phyloP scores from a whole-genome alignment of 2,329 filamentous ascomycete genomes.

The Fusarium longipes region DNA sequence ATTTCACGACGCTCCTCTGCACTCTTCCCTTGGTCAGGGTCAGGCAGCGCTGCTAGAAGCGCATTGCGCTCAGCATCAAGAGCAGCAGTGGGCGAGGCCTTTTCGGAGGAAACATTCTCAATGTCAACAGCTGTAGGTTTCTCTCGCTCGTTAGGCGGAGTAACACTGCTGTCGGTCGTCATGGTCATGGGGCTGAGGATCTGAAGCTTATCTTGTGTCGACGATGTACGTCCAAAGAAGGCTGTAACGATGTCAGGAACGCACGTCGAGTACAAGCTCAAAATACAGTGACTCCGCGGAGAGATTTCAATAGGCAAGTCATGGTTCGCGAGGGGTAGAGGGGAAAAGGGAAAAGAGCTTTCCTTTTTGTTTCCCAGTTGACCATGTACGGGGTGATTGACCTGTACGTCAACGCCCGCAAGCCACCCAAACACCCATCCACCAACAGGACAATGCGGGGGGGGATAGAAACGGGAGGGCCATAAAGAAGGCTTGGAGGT shows the following conservation, averaged over 20 bases:
- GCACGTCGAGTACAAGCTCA: neutral
- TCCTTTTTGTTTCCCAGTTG: constrained; percentile 25
- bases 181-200: constrained; percentile 24
- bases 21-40: constrained; percentile 67
- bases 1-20: constrained; percentile 69
- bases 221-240: neutral
- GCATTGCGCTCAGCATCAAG: constrained; percentile 47
- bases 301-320: neutral
- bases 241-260: neutral
- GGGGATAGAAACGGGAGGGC: constrained; percentile 14
- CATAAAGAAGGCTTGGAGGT: neutral
- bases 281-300: neutral
- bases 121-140: constrained; percentile 29
- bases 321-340: neutral
- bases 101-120: constrained; percentile 26
- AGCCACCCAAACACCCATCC: neutral
- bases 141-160: constrained; percentile 29
- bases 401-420: constrained; percentile 26
- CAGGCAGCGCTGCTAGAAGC: constrained; percentile 47
- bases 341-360: neutral
- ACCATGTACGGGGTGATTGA: neutral
- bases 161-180: constrained; percentile 32
- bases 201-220: neutral
- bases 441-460: constrained; percentile 30
- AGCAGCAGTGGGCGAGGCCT: neutral